Conservation (phyloP, 2,329 filamentous ascomycete genomes). For the Venturia effusa region DNA sequence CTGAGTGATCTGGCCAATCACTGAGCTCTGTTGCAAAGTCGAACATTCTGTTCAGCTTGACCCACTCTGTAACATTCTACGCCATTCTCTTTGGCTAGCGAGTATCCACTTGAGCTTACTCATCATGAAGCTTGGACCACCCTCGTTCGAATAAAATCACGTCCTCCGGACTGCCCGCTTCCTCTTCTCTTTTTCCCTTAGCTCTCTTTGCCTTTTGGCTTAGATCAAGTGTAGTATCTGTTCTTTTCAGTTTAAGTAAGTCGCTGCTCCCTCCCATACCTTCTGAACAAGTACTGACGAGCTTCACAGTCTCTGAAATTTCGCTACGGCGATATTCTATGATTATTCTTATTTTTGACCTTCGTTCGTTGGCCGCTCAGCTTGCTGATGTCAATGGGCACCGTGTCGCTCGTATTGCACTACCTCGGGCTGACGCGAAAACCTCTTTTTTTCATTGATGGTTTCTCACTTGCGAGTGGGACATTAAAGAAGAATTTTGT, state of each 20-base stretch:
- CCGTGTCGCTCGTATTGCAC: conserved; percentile 68
- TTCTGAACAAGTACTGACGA: no score
- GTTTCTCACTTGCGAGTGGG: not conserved
- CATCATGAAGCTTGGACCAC: no score
- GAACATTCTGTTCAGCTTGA: no score
- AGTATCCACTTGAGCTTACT: not conserved
- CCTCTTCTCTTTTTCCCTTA: not conserved
- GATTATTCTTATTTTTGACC: conserved; percentile 68
- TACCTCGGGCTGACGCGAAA: conserved; percentile 61
- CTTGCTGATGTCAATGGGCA: conserved; percentile 56
- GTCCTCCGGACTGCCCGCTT: no score
- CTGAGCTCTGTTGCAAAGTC: no score
- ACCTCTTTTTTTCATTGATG: conserved; percentile 16
- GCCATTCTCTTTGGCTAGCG: no score
- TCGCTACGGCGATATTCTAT: conserved; percentile 58
- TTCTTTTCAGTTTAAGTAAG: conserved; percentile 6
- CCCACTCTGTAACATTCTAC: no score
- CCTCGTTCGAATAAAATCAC: no score
- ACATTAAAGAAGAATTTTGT: not conserved
- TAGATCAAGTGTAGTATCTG: conserved; percentile 8
- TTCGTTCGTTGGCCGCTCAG: conserved; percentile 48
- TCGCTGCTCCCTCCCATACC: no score
- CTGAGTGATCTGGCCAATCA: no score
- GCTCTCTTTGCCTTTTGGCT: conserved; percentile 5
- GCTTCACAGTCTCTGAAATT: conserved; percentile 65